A percentile compares a stretch with the other conserved stretches of the same genome.
These are phyloP conservation scores for Aspergillus texensis DNA, from an alignment of 2,329 filamentous ascomycete genomes.

Conservation along the genomic window DNA sequence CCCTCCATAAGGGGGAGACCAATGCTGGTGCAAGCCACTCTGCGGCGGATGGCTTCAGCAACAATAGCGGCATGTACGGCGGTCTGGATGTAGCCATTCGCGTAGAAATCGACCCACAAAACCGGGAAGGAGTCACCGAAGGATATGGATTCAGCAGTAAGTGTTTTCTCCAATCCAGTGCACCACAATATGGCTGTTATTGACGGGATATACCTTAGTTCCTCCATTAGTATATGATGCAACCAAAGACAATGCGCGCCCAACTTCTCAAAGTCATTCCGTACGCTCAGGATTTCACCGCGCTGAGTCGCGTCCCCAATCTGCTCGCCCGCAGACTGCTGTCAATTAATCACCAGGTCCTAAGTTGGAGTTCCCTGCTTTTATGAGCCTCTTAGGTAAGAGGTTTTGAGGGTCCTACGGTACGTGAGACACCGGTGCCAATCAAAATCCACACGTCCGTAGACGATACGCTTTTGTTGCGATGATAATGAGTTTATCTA, in stretches of 20 bases:
- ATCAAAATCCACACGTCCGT: background rate
- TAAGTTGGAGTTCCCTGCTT: background rate
- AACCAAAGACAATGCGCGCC: constrained; percentile 14
- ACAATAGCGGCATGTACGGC: constrained; percentile 40
- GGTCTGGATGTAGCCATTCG: constrained; percentile 50
- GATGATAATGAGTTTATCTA: background rate
- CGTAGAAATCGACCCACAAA: constrained; percentile 51
- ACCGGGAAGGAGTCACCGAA: constrained; percentile 45
- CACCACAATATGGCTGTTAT: background rate
- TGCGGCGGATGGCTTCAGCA: constrained; percentile 60
- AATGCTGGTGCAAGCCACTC: constrained; percentile 76
- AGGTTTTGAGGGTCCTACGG: background rate
- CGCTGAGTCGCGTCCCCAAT: constrained; percentile 13
- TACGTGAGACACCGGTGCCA: background rate
- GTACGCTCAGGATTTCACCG: constrained; percentile 16
- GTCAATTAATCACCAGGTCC: constrained; percentile 4
- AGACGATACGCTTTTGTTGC: background rate
- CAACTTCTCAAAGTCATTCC: constrained; percentile 19
- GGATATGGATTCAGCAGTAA: constrained; percentile 54
- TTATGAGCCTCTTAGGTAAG: background rate
- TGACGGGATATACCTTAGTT: constrained; percentile 18
- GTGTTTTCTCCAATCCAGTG: constrained; percentile 21
- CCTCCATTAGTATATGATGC: constrained; percentile 21
- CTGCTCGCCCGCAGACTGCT: constrained; percentile 20
- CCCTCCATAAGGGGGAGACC: constrained; percentile 76